Evolutionary conservation across 768 basidiomycete species (phyloP), one percentile per base, ranked within the genome.

Genomic region (Suillus cothurnatus): DNA sequence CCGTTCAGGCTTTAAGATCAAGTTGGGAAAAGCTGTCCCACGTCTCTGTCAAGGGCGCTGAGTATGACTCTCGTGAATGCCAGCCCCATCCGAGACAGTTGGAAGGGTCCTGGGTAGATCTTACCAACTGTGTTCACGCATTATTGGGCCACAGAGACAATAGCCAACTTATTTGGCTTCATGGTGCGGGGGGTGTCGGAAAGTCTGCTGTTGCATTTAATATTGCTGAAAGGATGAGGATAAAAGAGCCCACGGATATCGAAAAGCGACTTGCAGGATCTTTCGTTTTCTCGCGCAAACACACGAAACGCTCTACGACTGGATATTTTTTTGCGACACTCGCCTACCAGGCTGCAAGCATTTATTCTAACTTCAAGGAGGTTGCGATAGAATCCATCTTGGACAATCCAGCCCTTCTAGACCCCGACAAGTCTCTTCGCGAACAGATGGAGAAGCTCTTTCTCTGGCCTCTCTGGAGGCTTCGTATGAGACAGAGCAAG

Each of bases 331-430:
- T 49, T 23, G 47, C 47, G 12, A 49, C 47, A 12, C 12, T 49
- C 6, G n/a, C n/a, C 23, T 49, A 49, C 23, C 47, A 49, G 47
- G n/a, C 23, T 49, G 47, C 12, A 5, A 23, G 47, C 5, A 4
- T 3, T 14, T 23, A 14, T 14, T 12, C 12, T 23, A 3, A 0
- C n/a, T 2, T 47, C 4, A n/a, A 12, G 12, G 0, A 2, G 4
- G 21, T n/a, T 7, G 11, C 2, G 21, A 4, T 9, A n/a, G 4
- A 3, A 9, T 9, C 0, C 21, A 45, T 45, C 21, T 4, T 0
- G 21, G 21, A 45, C 0, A n/a, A 45, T 49, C 47, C 47, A 23
- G n/a, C 47, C n/a, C 47, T 49, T 49, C 23, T 49, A 14, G 23
- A 49, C n/a, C 47, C 47, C 12, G 23, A 23, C 23, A 23, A 23